Base-by-base conservation (phyloP, 371 early-diverging fungal genomes). In the Rhizopus sp. region DNA sequence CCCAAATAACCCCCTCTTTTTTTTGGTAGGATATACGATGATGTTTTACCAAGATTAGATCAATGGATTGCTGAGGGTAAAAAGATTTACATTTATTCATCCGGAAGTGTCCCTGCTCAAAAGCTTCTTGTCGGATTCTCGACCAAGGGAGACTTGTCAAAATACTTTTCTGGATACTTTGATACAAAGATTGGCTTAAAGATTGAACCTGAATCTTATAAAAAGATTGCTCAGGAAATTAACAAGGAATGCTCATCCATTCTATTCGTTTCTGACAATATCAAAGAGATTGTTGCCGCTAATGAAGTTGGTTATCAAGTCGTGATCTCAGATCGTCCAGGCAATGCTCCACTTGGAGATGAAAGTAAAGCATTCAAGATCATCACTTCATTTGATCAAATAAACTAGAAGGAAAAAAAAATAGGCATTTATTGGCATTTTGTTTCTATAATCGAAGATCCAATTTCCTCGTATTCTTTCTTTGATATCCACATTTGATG, bases 401-500 rank as follows among this genome's bases (percentile, higher is more conserved):
- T 75, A 10, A 41, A 62, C 42, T 50, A 37, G 48, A 55, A 55
- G 31, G 48, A 55, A 48, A 17, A 53, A 34, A 38, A 38, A 23
- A 23, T 23, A 23, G 0, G 23, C 23, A 23, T 57, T 73, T 78
- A 91, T 60, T 84, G 78, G 62, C 93, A 93, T 59, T 93, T 92
- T 64, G 91, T 93, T 68, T 96, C 93, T 15, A 97, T 87, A 57
- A 92, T 87, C 17, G 85, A 73, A 12, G 81, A 68, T 41, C 99
- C 99, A 30, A 78, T 70, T 72, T 98, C 99, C 45, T 92, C 90
- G 65, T 95, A 98, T 70, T 98, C 97, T 45, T 90, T 81, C 68
- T 90, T 90, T 30, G 95, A 92, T 13, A 98, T 88, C 98, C 98
- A 97, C 55, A 98, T 80, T 73, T 95, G 97, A 66, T 97, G 95